A percentile compares a stretch with the other conserved stretches of the same genome.
Conservation (phyloP, 2,329 filamentous ascomycete species). For the Penicillium fuscoglaucum region DNA sequence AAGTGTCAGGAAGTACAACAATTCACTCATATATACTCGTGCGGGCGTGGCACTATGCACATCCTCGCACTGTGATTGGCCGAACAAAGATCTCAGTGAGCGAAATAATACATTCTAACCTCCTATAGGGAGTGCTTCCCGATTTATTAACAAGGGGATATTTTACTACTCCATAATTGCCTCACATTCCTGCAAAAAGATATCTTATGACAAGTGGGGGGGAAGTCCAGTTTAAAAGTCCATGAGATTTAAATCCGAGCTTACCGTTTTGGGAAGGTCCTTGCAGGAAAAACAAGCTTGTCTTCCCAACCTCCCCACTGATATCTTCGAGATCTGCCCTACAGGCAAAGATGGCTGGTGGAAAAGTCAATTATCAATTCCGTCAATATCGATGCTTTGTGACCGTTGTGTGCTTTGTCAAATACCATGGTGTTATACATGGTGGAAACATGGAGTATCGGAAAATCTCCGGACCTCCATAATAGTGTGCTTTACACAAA, state of each 20-base stretch:
- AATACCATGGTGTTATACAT: too few relatives aligned
- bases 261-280: conserved; percentile 24
- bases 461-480: too few relatives aligned
- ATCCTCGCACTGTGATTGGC: conserved; percentile 20
- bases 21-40: conserved; percentile 18
- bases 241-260: conserved; percentile 1
- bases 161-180: conserved; percentile 14
- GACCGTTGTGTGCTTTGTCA: conserved; percentile 3
- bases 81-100: conserved; percentile 24
- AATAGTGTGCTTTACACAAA: too few relatives aligned
- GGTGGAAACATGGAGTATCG: too few relatives aligned
- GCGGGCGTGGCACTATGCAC: conserved; percentile 3
- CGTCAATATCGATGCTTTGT: neutral
- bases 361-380: neutral
- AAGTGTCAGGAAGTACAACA: neutral
- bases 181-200: conserved; percentile 12
- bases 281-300: conserved; percentile 18
- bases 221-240: neutral
- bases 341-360: neutral
- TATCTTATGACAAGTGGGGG: neutral
- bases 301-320: neutral
- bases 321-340: neutral
- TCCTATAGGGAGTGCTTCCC: conserved; percentile 18
- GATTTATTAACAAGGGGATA: conserved; percentile 2
- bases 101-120: conserved; percentile 19